A percentile compares a stretch with the other conserved stretches of the same genome.
These are phyloP conservation scores for Fusarium secorum DNA, from an alignment of 2,329 filamentous ascomycete species.

Conservation along the genomic window DNA sequence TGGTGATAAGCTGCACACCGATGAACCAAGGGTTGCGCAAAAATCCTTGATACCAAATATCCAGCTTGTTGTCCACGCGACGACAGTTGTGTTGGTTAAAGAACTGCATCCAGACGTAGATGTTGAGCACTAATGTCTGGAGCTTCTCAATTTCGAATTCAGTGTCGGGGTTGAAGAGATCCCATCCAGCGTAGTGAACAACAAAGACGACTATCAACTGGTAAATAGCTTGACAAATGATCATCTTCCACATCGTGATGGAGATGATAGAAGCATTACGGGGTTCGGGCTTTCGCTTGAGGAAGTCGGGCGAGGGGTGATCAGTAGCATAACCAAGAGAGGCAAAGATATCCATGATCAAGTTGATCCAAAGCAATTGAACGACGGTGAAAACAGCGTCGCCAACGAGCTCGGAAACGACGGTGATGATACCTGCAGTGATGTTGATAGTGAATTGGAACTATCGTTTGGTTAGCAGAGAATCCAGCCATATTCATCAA, in stretches of 20 bases:
- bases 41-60: conserved; percentile 79
- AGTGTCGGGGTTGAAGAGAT: conserved; percentile 62
- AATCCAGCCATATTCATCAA: fast-evolving
- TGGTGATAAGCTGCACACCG: conserved; percentile 70
- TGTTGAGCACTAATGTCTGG: conserved; percentile 81
- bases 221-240: conserved; percentile 67
- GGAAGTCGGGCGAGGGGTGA: conserved; percentile 63
- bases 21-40: conserved; percentile 80
- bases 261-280: conserved; percentile 79
- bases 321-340: conserved; percentile 72
- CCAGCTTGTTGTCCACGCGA: conserved; percentile 82
- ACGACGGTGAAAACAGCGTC: conserved; percentile 69
- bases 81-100: conserved; percentile 86
- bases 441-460: conserved; percentile 77
- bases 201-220: conserved; percentile 66
- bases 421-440: conserved; percentile 71
- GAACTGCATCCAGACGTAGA: conserved; percentile 89
- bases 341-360: conserved; percentile 75
- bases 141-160: conserved; percentile 47
- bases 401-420: conserved; percentile 68
- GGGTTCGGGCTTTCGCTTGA: conserved; percentile 60
- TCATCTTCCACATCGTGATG: conserved; percentile 70
- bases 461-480: conserved; percentile 40
- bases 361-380: conserved; percentile 73
- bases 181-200: conserved; percentile 67